phyloP scores from a whole-genome alignment of 768 basidiomycete genomes.

The Mrakia gelida region DNA sequence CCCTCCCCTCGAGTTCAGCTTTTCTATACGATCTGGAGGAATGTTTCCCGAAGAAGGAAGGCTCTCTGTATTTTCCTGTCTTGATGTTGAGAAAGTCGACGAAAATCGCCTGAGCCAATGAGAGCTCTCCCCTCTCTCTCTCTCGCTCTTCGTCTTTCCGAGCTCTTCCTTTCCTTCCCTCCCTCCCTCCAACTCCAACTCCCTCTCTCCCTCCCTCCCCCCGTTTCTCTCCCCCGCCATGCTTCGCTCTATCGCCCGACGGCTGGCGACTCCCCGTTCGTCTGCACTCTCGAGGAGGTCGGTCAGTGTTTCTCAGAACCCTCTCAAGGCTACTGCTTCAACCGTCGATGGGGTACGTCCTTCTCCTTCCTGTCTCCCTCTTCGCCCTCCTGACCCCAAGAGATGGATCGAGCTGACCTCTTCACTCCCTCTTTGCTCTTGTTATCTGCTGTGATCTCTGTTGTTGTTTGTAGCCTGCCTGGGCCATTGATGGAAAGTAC shows the following conservation, averaged over 20 bases:
- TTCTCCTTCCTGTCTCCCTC: neutral
- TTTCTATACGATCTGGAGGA: no score
- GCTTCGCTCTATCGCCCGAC: slow-evolving; percentile 30
- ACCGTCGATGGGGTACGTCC: slow-evolving; percentile 13
- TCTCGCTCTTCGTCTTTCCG: no score
- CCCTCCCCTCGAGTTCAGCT: no score
- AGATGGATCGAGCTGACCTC: neutral
- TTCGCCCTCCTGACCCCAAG: neutral
- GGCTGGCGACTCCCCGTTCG: slow-evolving; percentile 21
- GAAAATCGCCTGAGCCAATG: no score
- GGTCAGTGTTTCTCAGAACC: slow-evolving; percentile 27
- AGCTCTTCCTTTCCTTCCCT: neutral
- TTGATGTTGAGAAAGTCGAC: no score
- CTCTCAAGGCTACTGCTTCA: slow-evolving; percentile 23
- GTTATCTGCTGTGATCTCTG: neutral
- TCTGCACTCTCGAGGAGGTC: slow-evolving; percentile 19
- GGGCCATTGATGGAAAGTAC: slow-evolving; percentile 62
- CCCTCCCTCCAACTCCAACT: neutral
- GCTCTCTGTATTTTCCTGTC: no score
- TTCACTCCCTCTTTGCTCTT: neutral
- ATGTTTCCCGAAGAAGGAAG: no score
- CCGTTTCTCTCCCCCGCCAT: neutral
- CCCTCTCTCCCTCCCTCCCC: neutral
- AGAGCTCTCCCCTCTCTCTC: no score
- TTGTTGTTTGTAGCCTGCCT: neutral